A percentile compares a stretch with the other conserved stretches of the same genome.
phyloP scores from a whole-genome alignment of 345 rosid genomes.

The Lepidium aucheri region DNA sequence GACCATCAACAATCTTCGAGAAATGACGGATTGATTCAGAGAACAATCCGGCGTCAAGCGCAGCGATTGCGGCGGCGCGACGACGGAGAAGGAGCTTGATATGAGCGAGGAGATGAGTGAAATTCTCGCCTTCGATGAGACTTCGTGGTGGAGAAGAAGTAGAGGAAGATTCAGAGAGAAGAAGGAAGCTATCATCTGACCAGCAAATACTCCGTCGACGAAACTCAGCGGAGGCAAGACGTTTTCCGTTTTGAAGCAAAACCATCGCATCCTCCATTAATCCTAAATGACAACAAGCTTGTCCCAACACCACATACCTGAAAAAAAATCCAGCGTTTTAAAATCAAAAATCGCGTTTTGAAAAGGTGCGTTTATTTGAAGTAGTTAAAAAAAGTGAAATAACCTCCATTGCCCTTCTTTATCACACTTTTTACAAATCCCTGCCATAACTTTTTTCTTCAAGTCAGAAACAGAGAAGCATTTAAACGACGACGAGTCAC shows the following conservation, averaged over 20 bases:
- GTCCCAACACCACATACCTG: slow-evolving; percentile 80
- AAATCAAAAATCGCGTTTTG: neutral
- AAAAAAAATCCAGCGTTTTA: neutral
- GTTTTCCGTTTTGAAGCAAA: slow-evolving; percentile 85
- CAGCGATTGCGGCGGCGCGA: slow-evolving; percentile 79
- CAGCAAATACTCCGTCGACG: slow-evolving; percentile 81
- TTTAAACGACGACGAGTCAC: slow-evolving; percentile 47
- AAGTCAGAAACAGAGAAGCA: slow-evolving; percentile 85
- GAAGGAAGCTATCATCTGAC: slow-evolving; percentile 86
- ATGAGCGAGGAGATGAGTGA: slow-evolving; percentile 62
- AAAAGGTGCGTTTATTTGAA: slow-evolving; percentile 13
- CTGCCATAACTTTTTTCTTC: slow-evolving; percentile 86
- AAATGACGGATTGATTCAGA: slow-evolving; percentile 92
- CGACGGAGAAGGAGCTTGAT: slow-evolving; percentile 87
- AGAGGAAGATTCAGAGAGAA: slow-evolving; percentile 29
- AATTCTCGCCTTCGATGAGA: slow-evolving; percentile 40
- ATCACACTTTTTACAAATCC: slow-evolving; percentile 64
- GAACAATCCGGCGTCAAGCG: slow-evolving; percentile 70
- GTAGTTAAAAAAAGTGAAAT: slow-evolving; percentile 5
- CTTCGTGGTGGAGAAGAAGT: slow-evolving; percentile 50
- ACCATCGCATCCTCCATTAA: slow-evolving; percentile 98
- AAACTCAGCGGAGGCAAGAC: slow-evolving; percentile 86
- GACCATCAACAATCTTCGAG: slow-evolving; percentile 77
- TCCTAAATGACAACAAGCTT: slow-evolving; percentile 89
- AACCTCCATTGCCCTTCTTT: slow-evolving; percentile 95